Percentiles rank a stretch among this genome's conserved stretches.
phyloP scores from a whole-genome alignment of 257 asterid genomes.

The Cinchona pubescens region DNA sequence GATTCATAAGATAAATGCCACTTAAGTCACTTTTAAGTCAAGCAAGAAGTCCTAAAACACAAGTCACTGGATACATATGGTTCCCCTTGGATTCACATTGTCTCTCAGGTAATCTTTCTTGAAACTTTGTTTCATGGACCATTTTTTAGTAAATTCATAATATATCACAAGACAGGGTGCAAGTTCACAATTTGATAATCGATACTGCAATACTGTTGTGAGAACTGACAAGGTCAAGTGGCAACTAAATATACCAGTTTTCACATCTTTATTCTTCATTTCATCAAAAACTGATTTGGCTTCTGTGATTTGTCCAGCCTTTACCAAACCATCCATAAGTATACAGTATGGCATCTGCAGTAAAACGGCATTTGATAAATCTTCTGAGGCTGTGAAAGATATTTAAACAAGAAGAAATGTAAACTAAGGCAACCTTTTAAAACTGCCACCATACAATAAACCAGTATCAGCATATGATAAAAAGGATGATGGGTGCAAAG shows the following conservation, averaged over 20 bases:
- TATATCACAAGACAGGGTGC: not conserved
- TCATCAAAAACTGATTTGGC: slow-evolving; percentile 82
- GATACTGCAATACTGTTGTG: slow-evolving; percentile 4
- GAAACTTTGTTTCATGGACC: not conserved
- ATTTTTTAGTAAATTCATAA: not conserved
- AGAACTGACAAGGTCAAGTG: slow-evolving; percentile 7
- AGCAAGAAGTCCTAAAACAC: not conserved
- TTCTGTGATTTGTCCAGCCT: slow-evolving; percentile 69
- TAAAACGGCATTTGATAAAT: slow-evolving; percentile 22
- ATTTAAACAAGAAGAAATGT: not conserved
- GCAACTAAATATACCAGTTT: slow-evolving; percentile 52
- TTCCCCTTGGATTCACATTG: not conserved
- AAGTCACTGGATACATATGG: not conserved
- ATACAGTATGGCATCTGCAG: slow-evolving; percentile 91
- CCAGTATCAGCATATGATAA: slow-evolving; percentile 7
- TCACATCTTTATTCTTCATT: slow-evolving; percentile 69
- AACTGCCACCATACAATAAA: slow-evolving; percentile 4
- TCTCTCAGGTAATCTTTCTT: not conserved
- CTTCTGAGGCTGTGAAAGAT: slow-evolving; percentile 3
- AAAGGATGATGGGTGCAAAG: not conserved
- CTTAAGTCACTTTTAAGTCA: not conserved
- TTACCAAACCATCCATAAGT: slow-evolving; percentile 92
- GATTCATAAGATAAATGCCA: slow-evolving; percentile 18
- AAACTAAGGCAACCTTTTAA: not conserved
- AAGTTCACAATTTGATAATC: slow-evolving; percentile 3